These are phyloP conservation scores for Alternaria atra DNA, from an alignment of 2,329 filamentous ascomycete genomes.

Conservation along the genomic window DNA sequence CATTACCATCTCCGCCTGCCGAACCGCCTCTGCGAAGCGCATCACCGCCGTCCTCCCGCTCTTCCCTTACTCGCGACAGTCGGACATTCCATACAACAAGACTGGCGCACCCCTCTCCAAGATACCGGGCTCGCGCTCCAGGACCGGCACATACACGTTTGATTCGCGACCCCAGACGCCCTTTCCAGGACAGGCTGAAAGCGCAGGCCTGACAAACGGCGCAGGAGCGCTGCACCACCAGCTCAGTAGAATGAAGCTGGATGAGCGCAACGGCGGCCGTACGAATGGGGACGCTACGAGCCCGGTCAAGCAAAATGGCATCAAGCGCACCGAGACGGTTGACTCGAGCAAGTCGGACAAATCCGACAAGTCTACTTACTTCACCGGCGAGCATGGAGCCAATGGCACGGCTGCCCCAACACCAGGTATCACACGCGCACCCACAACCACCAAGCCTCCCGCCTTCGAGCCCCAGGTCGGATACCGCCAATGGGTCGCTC, in stretches of 20 bases:
- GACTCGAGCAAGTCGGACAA: slow-evolving; percentile 44
- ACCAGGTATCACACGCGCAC: slow-evolving; percentile 30
- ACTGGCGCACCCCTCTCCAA: slow-evolving; percentile 85
- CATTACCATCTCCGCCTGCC: slow-evolving; percentile 98
- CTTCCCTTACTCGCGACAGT: slow-evolving; percentile 96
- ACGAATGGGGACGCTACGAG: slow-evolving; percentile 29
- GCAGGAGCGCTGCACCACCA: slow-evolving; percentile 75
- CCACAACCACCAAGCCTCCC: slow-evolving; percentile 60
- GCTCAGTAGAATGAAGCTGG: slow-evolving; percentile 72
- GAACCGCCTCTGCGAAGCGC: slow-evolving; percentile 87
- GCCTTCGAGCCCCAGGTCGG: slow-evolving; percentile 82
- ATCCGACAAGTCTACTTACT: slow-evolving; percentile 33
- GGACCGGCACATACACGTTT: slow-evolving; percentile 75
- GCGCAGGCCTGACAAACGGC: slow-evolving; percentile 71
- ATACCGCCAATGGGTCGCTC: slow-evolving; percentile 98
- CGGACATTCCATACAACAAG: slow-evolving; percentile 97
- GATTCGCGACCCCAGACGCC: slow-evolving; percentile 92
- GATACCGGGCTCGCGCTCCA: slow-evolving; percentile 54
- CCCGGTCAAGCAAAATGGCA: slow-evolving; percentile 38
- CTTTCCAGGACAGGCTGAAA: slow-evolving; percentile 73
- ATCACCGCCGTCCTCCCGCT: slow-evolving; percentile 94
- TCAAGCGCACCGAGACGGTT: slow-evolving; percentile 44
- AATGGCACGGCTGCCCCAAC: slow-evolving; percentile 25
- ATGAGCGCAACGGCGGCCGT: slow-evolving; percentile 60
- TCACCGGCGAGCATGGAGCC: slow-evolving; percentile 37